These are phyloP conservation scores for Psilocybe subaeruginosa DNA, from an alignment of 768 basidiomycete species.

Conservation along the genomic window DNA sequence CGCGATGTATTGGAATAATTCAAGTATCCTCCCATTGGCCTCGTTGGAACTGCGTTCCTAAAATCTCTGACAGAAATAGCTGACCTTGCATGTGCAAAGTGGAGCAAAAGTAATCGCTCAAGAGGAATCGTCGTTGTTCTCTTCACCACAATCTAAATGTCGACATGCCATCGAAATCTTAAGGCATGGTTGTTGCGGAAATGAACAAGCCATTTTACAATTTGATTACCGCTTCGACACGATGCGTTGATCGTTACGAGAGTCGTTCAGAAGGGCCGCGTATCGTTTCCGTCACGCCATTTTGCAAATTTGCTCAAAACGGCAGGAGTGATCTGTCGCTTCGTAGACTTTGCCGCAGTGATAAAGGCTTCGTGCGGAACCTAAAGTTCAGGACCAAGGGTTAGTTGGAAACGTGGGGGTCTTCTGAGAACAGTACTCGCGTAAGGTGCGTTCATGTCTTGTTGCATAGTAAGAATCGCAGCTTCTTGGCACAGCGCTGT, in stretches of 20 bases:
- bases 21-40: neutral
- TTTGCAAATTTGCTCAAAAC: slow-evolving; percentile 71
- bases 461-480: slow-evolving; percentile 89
- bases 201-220: neutral
- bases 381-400: slow-evolving; percentile 38
- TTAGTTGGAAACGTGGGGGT: neutral
- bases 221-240: neutral
- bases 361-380: slow-evolving; percentile 76
- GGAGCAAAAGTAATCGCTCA: neutral
- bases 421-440: slow-evolving; percentile 47
- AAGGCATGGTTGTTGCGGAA: neutral
- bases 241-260: neutral
- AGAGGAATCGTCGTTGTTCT: neutral
- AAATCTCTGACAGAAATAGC: neutral
- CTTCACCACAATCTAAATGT: neutral
- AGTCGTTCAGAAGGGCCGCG: slow-evolving; percentile 21
- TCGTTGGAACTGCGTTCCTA: neutral
- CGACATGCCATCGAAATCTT: no score
- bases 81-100: neutral
- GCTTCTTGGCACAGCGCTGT: slow-evolving; percentile 94
- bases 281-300: slow-evolving; percentile 54
- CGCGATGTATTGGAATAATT: neutral
- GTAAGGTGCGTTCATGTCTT: slow-evolving; percentile 73
- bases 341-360: slow-evolving; percentile 68
- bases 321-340: slow-evolving; percentile 83